Base-by-base conservation (phyloP, 805 yeast species). In the Pichia occidentalis region DNA sequence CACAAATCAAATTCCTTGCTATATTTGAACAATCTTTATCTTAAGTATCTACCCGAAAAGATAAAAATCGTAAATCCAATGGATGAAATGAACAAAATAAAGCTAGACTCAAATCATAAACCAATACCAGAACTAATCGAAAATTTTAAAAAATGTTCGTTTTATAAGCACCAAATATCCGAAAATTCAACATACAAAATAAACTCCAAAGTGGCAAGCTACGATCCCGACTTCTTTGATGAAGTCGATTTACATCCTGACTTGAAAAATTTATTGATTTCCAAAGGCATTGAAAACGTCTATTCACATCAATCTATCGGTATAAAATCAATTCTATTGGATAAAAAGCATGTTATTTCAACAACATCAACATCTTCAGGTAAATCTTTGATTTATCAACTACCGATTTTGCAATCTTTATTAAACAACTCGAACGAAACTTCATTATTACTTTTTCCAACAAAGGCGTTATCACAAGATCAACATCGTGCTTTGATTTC, bases 361-460 rank as follows among this genome's bases (percentile, higher is more conserved):
- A 80, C 95, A n/a, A 92, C 98, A 0, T 77, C 97, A 0, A 92
- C 99, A 0, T 86, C 97, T 0, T 87, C 97, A 0, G 99, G 99
- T 33, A 92, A 92, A 52, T 88, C 97, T 0, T 64, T 92, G 44
- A 84, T 92, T 21, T 92, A 88, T 52, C 98, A 92, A 57, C 60
- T 87, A 2, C 95, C 97, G 0, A 84, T 90, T 3, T 55, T 88
- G 8, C 64, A 68, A 35, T 68, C 62, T 35, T 60, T 69, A 36
- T 67, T 72, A 30, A 50, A 54, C 8, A 66, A 55, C 29, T 61
- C 63, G 9, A 63, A 61, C 23, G 50, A 72, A 4, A 84, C 95
- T 0, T 83, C 95, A 8, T 67, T 94, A 66, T 87, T 83, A 50
- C 78, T 92, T 10, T 92, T 92, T 51, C 99, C 99, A 2, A 92